Evolutionary conservation across 164 flowering plant genomes (phyloP), one percentile per base, ranked within the genome.

Genomic region (Vitis riparia): DNA sequence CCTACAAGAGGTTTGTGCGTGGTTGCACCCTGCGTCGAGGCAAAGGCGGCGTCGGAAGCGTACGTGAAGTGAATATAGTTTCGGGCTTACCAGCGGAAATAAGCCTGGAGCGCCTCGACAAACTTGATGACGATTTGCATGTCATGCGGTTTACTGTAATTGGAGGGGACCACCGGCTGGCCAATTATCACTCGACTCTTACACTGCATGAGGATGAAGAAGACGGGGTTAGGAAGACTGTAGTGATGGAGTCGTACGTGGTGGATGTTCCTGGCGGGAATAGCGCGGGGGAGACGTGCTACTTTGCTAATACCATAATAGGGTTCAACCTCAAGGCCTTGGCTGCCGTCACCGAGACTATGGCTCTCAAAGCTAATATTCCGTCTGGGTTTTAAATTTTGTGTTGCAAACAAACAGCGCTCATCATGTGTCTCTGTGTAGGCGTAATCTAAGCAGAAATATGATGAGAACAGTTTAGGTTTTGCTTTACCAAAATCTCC

Each of bases 261-360:
- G 87, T 84, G 12, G 87, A 81, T 62, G 75, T 76, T 4, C 85
- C 87, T 4, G 19, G 17, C 9, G 90, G 84, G 60, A 86, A 70
- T 59, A 82, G 76, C 0, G 62, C 71, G 17, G 88, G 84, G 62
- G 90, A 86, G 9, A 86, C 90, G 0, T 75, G 81, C 8, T n/a
- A 66, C 12, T 84, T 86, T 59, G 80, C 67, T 5, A 79, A 86
- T 51, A 84, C 88, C 9, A 78, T 86, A 12, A 67, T 86, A 8
- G 32, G 72, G 65, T 80, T 78, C 73, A 86, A 86, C 44, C 80
- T 82, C n/a, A 69, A 48, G 51, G 76, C 73, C 7, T 72, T 81
- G 62, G 84, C 82, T 16, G 49, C 59, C 50, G 57, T 77, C 5
- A n/a, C 78, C 1, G 79, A 78, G 73, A 51, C 61, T 1, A 70